Conservation (phyloP, 306 rosid species). For the Mimosa bimucronata region DNA sequence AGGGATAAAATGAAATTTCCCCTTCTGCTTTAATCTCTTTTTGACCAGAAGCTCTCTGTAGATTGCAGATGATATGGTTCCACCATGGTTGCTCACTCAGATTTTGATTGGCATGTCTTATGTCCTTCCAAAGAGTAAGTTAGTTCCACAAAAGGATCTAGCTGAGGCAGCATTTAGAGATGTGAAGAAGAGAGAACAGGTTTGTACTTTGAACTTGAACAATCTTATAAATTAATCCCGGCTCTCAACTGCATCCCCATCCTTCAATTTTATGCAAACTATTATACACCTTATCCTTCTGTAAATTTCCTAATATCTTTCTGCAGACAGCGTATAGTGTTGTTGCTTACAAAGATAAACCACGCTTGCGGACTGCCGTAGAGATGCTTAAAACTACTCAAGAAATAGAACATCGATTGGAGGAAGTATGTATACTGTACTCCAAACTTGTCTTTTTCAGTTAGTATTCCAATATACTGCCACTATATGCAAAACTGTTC, state of each 20-base stretch:
- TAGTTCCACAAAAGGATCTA: slow-evolving; percentile 84
- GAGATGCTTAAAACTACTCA: slow-evolving; percentile 80
- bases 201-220: slow-evolving; percentile 37
- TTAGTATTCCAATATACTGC: slow-evolving; percentile 20
- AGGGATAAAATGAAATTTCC: background rate
- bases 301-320: slow-evolving; percentile 36
- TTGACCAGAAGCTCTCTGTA: slow-evolving; percentile 43
- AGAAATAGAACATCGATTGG: slow-evolving; percentile 71
- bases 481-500: background rate
- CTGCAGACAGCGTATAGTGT: slow-evolving; percentile 75
- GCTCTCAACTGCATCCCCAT: slow-evolving; percentile 1
- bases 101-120: slow-evolving; percentile 65
- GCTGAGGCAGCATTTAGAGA: slow-evolving; percentile 90
- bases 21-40: slow-evolving; percentile 27
- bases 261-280: background rate
- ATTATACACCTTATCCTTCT: background rate
- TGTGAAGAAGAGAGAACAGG: slow-evolving; percentile 66
- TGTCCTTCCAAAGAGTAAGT: slow-evolving; percentile 75
- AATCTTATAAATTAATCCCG: background rate
- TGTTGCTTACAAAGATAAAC: slow-evolving; percentile 81
- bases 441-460: slow-evolving; percentile 18
- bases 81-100: slow-evolving; percentile 61
- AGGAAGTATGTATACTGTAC: slow-evolving; percentile 61
- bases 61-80: slow-evolving; percentile 94
- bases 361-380: slow-evolving; percentile 75